A percentile compares a stretch with the other conserved stretches of the same genome.
phyloP scores from a whole-genome alignment of 2,329 filamentous ascomycete species.

The Cryoendolithus antarcticus region DNA sequence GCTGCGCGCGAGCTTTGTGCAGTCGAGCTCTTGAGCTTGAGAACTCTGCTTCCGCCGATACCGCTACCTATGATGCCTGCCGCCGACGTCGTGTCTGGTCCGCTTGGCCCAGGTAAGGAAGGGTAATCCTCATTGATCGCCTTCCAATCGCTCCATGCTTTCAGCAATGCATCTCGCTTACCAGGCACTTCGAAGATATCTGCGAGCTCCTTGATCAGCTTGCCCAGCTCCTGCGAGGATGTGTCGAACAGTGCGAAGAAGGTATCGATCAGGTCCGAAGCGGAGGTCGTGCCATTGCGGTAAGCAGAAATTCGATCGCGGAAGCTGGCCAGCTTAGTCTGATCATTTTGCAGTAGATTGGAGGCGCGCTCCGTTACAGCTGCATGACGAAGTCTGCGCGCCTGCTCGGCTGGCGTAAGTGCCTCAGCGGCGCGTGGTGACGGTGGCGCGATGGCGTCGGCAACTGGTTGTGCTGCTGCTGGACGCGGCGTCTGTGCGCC shows the following conservation, averaged over 20 bases:
- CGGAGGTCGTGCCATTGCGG: conserved; percentile 54
- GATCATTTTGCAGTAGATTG: conserved; percentile 67
- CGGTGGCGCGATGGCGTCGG: conserved; percentile 25
- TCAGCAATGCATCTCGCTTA: conserved; percentile 64
- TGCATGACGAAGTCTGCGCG: conserved; percentile 66
- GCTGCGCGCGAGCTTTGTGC: conserved; percentile 53
- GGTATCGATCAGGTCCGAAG: conserved; percentile 67
- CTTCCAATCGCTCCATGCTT: conserved; percentile 89
- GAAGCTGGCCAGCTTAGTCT: conserved; percentile 63
- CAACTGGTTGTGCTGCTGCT: conserved; percentile 23
- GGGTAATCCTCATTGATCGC: conserved; percentile 95
- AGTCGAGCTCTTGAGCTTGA: conserved; percentile 58
- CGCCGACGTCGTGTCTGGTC: conserved; percentile 47
- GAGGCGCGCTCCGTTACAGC: conserved; percentile 77
- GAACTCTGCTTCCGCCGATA: conserved; percentile 46
- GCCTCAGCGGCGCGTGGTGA: conserved; percentile 22
- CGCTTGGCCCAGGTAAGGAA: conserved; percentile 63
- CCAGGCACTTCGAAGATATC: conserved; percentile 77
- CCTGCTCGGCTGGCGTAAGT: conserved; percentile 65
- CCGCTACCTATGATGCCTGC: conserved; percentile 37
- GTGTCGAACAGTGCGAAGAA: conserved; percentile 81
- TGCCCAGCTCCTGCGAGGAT: conserved; percentile 68
- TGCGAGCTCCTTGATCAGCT: conserved; percentile 78
- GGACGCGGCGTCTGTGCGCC: conserved; percentile 24
- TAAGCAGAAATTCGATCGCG: conserved; percentile 69